Base-by-base conservation (phyloP, 2,329 filamentous ascomycete genomes). In the Botrytis medusae region DNA sequence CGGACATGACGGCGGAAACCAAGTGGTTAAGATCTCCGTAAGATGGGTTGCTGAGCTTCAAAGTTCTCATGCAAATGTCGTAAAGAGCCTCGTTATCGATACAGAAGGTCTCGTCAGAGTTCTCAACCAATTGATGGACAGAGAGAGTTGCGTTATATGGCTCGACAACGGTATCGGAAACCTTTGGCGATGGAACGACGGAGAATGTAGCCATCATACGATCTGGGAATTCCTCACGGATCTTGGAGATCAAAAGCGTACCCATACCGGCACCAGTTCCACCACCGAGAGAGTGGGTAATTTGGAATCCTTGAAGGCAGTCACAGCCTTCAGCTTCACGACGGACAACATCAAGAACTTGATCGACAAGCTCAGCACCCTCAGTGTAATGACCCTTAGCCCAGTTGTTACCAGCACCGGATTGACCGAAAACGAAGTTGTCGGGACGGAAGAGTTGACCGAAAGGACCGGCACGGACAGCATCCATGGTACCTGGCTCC, bases 131-230 rank as follows among this genome's bases (percentile, higher is more conserved):
- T 90, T 99, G 96, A 87, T 99, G 96, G 80, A 99, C 90, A 81
- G 96, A 99, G 81, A 99, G 93, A 76, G 96, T 99, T 83, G 96
- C 96, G 88, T 99, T 99, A 91, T 99, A 99, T 80, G 96, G 96
- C 90, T 99, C 96, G 82, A 99, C 96, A 82, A 99, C 96, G 83
- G 96, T 99, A 85, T 99, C 96, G 76, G 96, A 99, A 82, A 99
- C 96, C 92, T 98, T 99, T 84, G 96, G 96, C 65, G 96, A 98
- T 82, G 96, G 96, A 76, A 98, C 92, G 82, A 99, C 96, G 81
- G 96, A 98, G 91, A 98, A 99, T 79, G 96, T 99, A 80, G 96
- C 95, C 96, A 98, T 99, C 96, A 99, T 99, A 83, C 96, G 94
- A 89, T 99, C 96, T 83, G 96, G 96, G 89, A 98, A 98, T 88